Evolutionary conservation across 257 asterid genomes (phyloP), one percentile per base, ranked within the genome.

Genomic region (Nicotiana tabacum): DNA sequence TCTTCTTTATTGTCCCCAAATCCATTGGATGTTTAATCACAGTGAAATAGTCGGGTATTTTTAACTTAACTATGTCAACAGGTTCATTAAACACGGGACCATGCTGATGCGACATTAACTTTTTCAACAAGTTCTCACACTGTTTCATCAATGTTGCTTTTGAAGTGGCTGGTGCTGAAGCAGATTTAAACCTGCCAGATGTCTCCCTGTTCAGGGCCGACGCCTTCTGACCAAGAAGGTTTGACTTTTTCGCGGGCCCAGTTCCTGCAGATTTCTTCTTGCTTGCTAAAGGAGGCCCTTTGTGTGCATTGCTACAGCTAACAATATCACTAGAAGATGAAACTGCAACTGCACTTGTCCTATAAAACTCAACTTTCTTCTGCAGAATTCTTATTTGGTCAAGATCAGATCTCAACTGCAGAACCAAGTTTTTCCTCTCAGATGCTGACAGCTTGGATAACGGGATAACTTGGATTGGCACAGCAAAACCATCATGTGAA

Each of bases 1-100:
- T 94, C 82, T 84, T 83, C 89, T 90, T 92, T 83, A 94, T 79
- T 33, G 98, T 92, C 53, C 99, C 97, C 88, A 96, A 85, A 89
- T 96, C 98, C 98, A 94, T 94, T 53, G 98, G 99, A 37, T 86
- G 90, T 87, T 96, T 94, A 46, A 96, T 92, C 81, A 94, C 88
- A 64, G 85, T 88, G 64, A 89, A 90, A 85, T 96, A 96, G 88
- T 94, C 98, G 0, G 97, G 97, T 78, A 96, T 86, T 16, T 92
- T 92, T 65, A 93, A 87, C 82, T 86, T 72, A 70, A 93, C 97
- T 43, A 81, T 81, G 80, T 96, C 99, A 82, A 96, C 99, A 57
- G 99, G 99, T 4, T 82, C 67, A 37, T 92, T 92, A 76, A 96
- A 94, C 67, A 89, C 93, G 90, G 90, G 85, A 80, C 89, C 91